Base-by-base conservation (phyloP, 1,284 basidiomycete genomes). In the Amylostereum areolatum region DNA sequence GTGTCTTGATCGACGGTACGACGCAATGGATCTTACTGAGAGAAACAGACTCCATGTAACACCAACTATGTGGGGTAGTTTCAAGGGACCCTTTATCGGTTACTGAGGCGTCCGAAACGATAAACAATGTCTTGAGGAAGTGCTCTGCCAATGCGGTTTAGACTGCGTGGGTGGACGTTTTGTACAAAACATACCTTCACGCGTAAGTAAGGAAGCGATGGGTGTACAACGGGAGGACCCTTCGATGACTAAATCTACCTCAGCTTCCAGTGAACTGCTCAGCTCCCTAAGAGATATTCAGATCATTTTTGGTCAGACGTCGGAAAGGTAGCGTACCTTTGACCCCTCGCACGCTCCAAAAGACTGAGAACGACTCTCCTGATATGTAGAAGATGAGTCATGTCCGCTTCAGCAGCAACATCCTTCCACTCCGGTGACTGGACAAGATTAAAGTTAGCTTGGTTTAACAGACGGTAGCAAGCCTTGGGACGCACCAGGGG, bases 231-330 rank as follows among this genome's bases (percentile, higher is more conserved):
- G 18, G 18, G 18, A 18, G 18, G 18, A 18, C 18, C 18, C 18
- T 58, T 64, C 18, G 5, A 71, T 6, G 35, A 67, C 51, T 12
- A 77, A 52, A 30, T 70, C 64, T 3, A 68, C 78, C 44, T 80
- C 76, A 9, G 86, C 89, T 63, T 89, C 87, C 29, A 88, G 65
- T 1, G 89, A 81, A 60, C 79, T 87, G 59, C 78, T 80, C n/a
- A 92, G 61, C 25, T 77, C 68, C 57, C 87, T 90, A 45, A 3
- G 36, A 32, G 9, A n/a, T 32, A 18, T 48, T 35, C 35, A 32
- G 8, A 34, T 29, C 3, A 32, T 24, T 31, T 30, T 53, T 25
- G 52, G 46, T 29, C 43, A n/a, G 27, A 46, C 43, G 32, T 9
- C 3, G 27, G 27, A 47, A 12, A 2, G 25, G n/a, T 30, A 9